Evolutionary conservation across 148 eudicot species (phyloP).

Genomic region (Vaccinium darrowii): DNA sequence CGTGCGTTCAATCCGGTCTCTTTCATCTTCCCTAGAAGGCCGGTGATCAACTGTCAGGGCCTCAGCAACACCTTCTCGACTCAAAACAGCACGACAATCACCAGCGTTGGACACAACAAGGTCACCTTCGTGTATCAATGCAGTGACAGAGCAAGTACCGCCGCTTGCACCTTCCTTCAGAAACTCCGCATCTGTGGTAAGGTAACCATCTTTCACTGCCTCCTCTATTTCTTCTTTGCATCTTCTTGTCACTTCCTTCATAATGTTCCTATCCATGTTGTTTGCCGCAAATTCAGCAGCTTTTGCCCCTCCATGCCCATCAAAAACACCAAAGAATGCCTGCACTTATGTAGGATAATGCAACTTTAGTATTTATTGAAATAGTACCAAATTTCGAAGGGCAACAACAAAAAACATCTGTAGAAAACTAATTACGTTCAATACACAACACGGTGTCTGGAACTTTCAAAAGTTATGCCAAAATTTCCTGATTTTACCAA

Average conservation of each 20-base stretch:
- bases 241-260: slow-evolving; percentile 34
- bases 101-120: slow-evolving; percentile 65
- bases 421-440: not conserved
- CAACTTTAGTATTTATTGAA: not conserved
- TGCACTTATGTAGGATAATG: slow-evolving; percentile 12
- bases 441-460: no score
- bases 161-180: slow-evolving; percentile 40
- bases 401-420: not conserved
- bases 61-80: slow-evolving; percentile 56
- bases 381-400: not conserved
- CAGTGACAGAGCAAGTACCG: slow-evolving; percentile 61
- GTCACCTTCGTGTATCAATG: slow-evolving; percentile 37
- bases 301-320: slow-evolving; percentile 75
- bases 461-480: no score
- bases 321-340: slow-evolving; percentile 67
- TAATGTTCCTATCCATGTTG: slow-evolving; percentile 43
- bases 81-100: slow-evolving; percentile 70
- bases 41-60: slow-evolving; percentile 57
- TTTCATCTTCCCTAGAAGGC: slow-evolving; percentile 53
- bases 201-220: slow-evolving; percentile 47
- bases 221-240: slow-evolving; percentile 23
- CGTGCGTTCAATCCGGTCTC: slow-evolving; percentile 40
- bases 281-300: slow-evolving; percentile 68
- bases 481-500: no score
- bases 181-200: slow-evolving; percentile 48